Base-by-base conservation (phyloP, 169 alveolate species). In the Babesia gibsoni region DNA sequence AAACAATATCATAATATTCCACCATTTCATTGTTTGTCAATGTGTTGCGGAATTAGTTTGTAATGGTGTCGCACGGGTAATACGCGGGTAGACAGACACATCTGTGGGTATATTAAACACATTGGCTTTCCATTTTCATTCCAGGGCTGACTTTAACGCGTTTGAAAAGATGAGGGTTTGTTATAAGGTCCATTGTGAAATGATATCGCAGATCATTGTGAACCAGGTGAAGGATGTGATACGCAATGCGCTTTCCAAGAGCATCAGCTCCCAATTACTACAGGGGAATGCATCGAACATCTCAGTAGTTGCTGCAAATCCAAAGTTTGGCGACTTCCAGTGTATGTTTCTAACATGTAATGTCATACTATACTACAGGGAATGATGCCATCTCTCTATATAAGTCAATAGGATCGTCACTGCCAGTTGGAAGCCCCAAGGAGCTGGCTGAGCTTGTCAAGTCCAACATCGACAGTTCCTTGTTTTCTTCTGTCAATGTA, bases 241-340 rank as follows among this genome's bases (percentile, higher is more conserved):
- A 39, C 50, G 72, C 32, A 35, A 52, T n/a, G 91, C 92, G 3
- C 82, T 86, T 14, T 37, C 59, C 46, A 64, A 39, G 18, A 42
- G 84, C 45, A 68, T 86, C 63, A 73, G 89, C 43, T 29, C 52
- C 20, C 46, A 67, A 39, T 14, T 49, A n/a, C 56, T 69, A 30
- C 83, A 79, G 43, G 83, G 69, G 78, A 68, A 42, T 59, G 63
- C 52, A 83, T 58, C 25, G 73, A 72, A 32, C 87, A 59, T 45
- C 81, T 85, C 46, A 30, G 88, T 89, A 18, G 66, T 77, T 9
- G 35, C 72, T 7, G 91, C 93, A 25, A 89, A 89, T 63, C 93
- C 93, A 8, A 86, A 81, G 73, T 89, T 87, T 41, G 93, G 93
- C 0, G 93, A 89, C 72, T 89, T 87, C 49, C 93, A 89, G 46